Conservation (phyloP, 2,329 filamentous ascomycete genomes). For the Alternaria novae-zelandiae region DNA sequence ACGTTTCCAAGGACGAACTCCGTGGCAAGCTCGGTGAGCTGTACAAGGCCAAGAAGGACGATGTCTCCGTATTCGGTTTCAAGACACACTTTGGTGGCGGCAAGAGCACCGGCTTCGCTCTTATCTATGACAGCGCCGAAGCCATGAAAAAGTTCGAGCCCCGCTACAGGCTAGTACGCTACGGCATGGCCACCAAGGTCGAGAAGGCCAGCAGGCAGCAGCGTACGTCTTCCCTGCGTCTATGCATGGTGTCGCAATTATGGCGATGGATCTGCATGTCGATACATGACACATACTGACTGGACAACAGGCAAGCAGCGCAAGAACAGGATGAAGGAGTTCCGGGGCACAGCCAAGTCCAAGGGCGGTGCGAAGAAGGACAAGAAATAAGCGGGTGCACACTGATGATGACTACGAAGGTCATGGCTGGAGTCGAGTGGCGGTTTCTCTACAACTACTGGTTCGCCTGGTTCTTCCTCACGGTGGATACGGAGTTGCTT, state of each 20-base stretch:
- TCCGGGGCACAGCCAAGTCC: conserved; percentile 96
- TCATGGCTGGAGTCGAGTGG: conserved; percentile 40
- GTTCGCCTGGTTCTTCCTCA: conserved; percentile 42
- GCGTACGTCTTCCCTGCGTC: conserved; percentile 71
- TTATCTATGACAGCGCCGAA: conserved; percentile 98
- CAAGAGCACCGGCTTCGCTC: conserved; percentile 98
- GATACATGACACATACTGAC: conserved; percentile 37
- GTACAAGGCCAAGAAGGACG: conserved; percentile 98
- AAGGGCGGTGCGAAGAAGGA: conserved; percentile 96
- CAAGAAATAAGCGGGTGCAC: conserved; percentile 61
- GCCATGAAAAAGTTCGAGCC: conserved; percentile 99
- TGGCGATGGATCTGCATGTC: conserved; percentile 10
- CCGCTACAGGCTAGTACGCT: conserved; percentile 93
- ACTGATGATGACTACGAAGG: conserved; percentile 38
- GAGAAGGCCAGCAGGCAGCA: conserved; percentile 99
- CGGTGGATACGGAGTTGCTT: conserved; percentile 43
- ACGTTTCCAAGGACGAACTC: conserved; percentile 99
- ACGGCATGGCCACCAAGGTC: conserved; percentile 90
- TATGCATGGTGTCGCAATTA: conserved; percentile 9
- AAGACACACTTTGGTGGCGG: conserved; percentile 99
- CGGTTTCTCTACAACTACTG: conserved; percentile 42
- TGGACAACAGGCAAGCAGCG: conserved; percentile 89
- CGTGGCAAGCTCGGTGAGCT: conserved; percentile 90
- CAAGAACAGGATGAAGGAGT: conserved; percentile 99
- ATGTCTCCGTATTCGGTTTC: conserved; percentile 97